These are phyloP conservation scores for Favolaschia claudopus DNA, from an alignment of 768 basidiomycete genomes.

Conservation along the genomic window DNA sequence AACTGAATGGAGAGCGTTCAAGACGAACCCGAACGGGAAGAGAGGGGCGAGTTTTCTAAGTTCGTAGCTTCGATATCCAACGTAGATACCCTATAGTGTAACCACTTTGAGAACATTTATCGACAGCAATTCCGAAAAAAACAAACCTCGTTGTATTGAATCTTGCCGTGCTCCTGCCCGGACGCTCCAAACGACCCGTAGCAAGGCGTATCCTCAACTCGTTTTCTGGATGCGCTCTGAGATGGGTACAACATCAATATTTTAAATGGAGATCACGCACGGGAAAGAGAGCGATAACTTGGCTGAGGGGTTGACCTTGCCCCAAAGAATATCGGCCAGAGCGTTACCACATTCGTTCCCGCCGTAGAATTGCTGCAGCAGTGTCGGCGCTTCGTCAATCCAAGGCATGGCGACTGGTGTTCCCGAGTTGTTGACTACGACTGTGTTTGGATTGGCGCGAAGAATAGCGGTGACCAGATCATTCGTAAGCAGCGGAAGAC, in stretches of 20 bases:
- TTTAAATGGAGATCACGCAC: slow-evolving; percentile 35
- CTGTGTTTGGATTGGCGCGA: slow-evolving; percentile 57
- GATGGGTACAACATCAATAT: neutral
- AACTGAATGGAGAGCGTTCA: too few relatives aligned
- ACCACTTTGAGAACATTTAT: too few relatives aligned
- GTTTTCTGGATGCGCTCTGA: slow-evolving; percentile 38
- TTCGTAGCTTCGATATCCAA: slow-evolving; percentile 63
- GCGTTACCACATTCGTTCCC: slow-evolving; percentile 65
- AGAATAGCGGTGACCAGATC: slow-evolving; percentile 57
- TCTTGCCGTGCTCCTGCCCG: slow-evolving; percentile 51
- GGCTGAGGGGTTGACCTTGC: slow-evolving; percentile 65
- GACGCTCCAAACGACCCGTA: slow-evolving; percentile 54
- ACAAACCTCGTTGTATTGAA: slow-evolving; percentile 56
- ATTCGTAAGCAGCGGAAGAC: slow-evolving; percentile 60
- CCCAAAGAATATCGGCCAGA: slow-evolving; percentile 66
- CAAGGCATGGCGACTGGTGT: slow-evolving; percentile 64
- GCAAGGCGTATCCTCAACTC: slow-evolving; percentile 61
- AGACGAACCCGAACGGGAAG: slow-evolving; percentile 60
- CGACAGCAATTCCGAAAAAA: too few relatives aligned
- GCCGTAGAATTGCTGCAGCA: slow-evolving; percentile 60
- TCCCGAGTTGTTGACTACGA: slow-evolving; percentile 66
- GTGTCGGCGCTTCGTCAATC: slow-evolving; percentile 42
- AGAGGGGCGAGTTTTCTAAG: slow-evolving; percentile 51
- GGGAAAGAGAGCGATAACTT: slow-evolving; percentile 65
- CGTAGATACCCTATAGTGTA: slow-evolving; percentile 50